Evolutionary conservation across 1,139 yeast genomes (phyloP), one percentile per base, ranked within the genome.

Genomic region (Debaryomyces nepalensis): DNA sequence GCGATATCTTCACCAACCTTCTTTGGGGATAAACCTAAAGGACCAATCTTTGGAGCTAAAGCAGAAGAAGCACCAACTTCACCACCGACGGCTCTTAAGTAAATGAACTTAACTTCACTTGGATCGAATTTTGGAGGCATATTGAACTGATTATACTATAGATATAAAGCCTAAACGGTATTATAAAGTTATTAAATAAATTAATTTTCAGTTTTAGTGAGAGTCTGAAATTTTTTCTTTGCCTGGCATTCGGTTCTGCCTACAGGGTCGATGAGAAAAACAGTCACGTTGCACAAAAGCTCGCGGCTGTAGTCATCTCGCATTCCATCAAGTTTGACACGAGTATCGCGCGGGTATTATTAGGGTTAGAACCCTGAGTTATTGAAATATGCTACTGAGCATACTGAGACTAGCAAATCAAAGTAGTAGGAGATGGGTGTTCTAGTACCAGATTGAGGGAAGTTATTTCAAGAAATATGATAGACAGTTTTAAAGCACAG

Each of bases 1-100:
- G 99, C 99, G 68, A 93, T 93, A 75, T 93, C 99, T 80, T 93
- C 99, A 89, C 99, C 99, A 70, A 95, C 97, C 87, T 93, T 93
- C 96, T 93, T 93, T 83, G 99, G 98, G 54, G 98, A 91, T 68
- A 93, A 84, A 90, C 99, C 99, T 73, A 93, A 89, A 65, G 99
- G 99, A 87, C 99, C 99, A 72, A 93, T 93, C 90, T 93, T 93
- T 74, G 99, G 99, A 65, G 99, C 99, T 70, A 95, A 87, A 59
- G 99, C 97, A 60, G 99, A 88, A 55, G 99, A 91, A 70, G 98
- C 97, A 83, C 98, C 99, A 68, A 95, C 96, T 84, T 93, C 99
- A 84, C 99, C 99, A 87, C 99, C 99, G 64, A 91, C 95, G 77
- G 99, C 98, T 87, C 99, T 89, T 78, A 93, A 82, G 90, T 91